These are phyloP conservation scores for Coccinonectria pachysandricola DNA, from an alignment of 2,329 filamentous ascomycete genomes.

Conservation along the genomic window DNA sequence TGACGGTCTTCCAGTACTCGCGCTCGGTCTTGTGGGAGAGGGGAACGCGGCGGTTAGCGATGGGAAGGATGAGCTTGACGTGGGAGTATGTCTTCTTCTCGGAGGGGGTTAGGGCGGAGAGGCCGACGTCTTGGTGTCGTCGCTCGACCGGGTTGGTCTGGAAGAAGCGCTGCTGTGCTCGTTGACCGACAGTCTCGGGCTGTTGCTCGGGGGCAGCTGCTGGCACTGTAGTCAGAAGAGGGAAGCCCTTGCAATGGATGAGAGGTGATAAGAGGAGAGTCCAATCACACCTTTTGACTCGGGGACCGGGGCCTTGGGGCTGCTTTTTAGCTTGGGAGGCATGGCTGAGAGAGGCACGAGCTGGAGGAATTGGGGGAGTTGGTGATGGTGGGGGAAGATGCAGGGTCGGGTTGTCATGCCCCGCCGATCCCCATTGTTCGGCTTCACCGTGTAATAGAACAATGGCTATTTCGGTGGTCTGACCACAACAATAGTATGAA, in stretches of 20 bases:
- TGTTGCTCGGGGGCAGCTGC: constrained; percentile 21
- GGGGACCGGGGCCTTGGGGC: constrained; percentile 20
- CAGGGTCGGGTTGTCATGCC: constrained; percentile 8
- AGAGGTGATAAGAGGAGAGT: not conserved
- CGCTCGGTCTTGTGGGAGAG: constrained; percentile 39
- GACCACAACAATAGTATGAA: too few relatives aligned
- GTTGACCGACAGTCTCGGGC: constrained; percentile 38
- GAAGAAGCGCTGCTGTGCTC: constrained; percentile 36
- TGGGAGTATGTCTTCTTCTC: constrained; percentile 41
- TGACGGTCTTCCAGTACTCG: constrained; percentile 47
- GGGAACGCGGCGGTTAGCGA: constrained; percentile 24
- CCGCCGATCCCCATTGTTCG: constrained; percentile 12
- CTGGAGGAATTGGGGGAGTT: constrained; percentile 12
- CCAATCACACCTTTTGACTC: constrained; percentile 11
- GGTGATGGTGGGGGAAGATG: constrained; percentile 13
- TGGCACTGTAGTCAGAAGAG: constrained; percentile 1
- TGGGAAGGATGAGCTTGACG: constrained; percentile 34
- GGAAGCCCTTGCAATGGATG: not conserved
- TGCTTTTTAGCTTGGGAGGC: constrained; percentile 28
- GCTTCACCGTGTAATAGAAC: not conserved
- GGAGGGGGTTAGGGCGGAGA: constrained; percentile 33
- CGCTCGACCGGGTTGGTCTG: constrained; percentile 39
- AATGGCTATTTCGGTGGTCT: too few relatives aligned
- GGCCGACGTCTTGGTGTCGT: constrained; percentile 32
- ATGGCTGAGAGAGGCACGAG: constrained; percentile 17